Base-by-base conservation (phyloP, 2,329 filamentous ascomycete species). In the Cytospora chrysosperma region DNA sequence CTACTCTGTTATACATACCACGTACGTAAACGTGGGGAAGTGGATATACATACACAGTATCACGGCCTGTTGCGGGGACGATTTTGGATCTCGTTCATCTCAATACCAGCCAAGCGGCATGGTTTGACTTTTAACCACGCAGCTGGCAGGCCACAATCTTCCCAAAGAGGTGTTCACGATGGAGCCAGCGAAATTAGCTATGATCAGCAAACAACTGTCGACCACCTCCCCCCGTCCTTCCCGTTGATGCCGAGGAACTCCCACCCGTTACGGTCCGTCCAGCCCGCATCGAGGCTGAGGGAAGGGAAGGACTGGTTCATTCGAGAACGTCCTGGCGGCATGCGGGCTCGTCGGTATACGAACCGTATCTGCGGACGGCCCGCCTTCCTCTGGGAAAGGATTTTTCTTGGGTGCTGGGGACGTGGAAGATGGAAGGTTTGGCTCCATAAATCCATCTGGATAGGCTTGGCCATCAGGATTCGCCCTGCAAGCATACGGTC, bases 161-260 rank as follows among this genome's bases (percentile, higher is more conserved):
- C 51, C 32, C 51, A 43, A 37, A 50, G 21, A 51, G 54, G 51
- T 51, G 28, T 21, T 50, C 30, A 55, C 54, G 37, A 60, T 49
- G 58, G 58, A 24, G 34, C 37, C 28, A 4, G 50, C 51, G 50
- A 60, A 26, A 54, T 60, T 60, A 26, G 27, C 34, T 28, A 60
- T 60, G 50, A 60, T 51, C 51, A 61, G 49, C 58, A 17, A n/a
- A 21, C 37, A 60, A 61, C 58, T 49, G 21, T 47, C n/a, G 19
- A 55, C 27, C 58, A 54, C 37, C n/a, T n/a, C n/a, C n/a, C n/a
- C n/a, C n/a, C n/a, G n/a, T n/a, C n/a, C n/a, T 24, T 34, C 50
- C 37, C 57, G 34, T 37, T 37, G 26, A 40, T 47, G 27, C 50
- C 50, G 28, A 37, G 50, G 9, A 47, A 47, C 2, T 21, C n/a